Percentiles rank a stretch among this genome's conserved stretches.
phyloP scores from a whole-genome alignment of 345 rosid species.

The Salix koriyanagi region DNA sequence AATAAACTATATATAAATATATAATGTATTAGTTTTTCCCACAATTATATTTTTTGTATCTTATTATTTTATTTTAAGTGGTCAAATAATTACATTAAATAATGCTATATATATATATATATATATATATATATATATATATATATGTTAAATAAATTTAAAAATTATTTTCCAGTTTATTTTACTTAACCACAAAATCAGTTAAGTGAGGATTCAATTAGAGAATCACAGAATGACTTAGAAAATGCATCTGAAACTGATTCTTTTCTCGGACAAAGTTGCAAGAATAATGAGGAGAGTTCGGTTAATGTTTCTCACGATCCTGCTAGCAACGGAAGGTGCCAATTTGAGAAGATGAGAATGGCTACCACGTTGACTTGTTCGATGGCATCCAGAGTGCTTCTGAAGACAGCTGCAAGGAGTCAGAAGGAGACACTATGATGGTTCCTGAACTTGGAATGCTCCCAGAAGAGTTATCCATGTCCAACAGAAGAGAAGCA shows the following conservation, averaged over 20 bases:
- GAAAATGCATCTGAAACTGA: too few relatives aligned
- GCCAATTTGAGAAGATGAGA: conserved; percentile 14
- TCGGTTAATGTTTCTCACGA: conserved; percentile 8
- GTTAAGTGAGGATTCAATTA: background rate
- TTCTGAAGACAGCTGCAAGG: conserved; percentile 13
- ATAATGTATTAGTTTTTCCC: too few relatives aligned
- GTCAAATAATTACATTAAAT: too few relatives aligned
- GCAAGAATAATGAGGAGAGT: background rate
- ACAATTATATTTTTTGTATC: too few relatives aligned
- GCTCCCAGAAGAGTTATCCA: conserved; percentile 9
- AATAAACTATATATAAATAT: too few relatives aligned
- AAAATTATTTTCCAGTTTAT: too few relatives aligned
- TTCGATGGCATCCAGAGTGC: conserved; percentile 6
- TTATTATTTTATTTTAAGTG: too few relatives aligned
- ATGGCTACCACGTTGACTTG: conserved; percentile 10
- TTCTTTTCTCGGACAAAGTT: too few relatives aligned
- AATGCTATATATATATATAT: too few relatives aligned
- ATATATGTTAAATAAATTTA: too few relatives aligned
- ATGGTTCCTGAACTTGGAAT: conserved; percentile 8
- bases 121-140: too few relatives aligned
- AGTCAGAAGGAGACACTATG: background rate
- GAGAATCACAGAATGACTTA: conserved; percentile 6
- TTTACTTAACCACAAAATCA: background rate
- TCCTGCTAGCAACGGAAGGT: conserved; percentile 2
- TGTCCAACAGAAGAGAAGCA: conserved; percentile 11